Evolutionary conservation across 1,284 basidiomycete genomes (phyloP).

Genomic region (Trichosporon coremiiforme): DNA sequence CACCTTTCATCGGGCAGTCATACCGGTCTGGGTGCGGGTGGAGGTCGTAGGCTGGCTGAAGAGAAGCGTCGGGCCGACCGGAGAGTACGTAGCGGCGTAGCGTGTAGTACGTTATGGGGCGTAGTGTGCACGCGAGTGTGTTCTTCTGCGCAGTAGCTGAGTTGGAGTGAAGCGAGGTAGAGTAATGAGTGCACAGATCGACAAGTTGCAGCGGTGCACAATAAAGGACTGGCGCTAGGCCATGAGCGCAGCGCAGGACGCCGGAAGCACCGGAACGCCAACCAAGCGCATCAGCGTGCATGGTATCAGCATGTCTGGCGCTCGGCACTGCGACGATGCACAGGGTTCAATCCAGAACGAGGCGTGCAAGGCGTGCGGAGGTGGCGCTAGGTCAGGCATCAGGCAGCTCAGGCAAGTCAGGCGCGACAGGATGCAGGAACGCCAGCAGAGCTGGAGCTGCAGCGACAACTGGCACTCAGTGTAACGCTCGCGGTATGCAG

Average conservation of each 20-base stretch:
- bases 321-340: background rate
- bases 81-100: too few relatives aligned
- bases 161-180: background rate
- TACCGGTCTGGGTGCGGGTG: background rate
- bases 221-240: background rate
- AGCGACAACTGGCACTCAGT: background rate
- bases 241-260: background rate
- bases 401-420: too few relatives aligned
- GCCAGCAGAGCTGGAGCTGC: background rate
- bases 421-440: background rate
- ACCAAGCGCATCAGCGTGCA: background rate
- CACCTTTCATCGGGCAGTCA: conserved; percentile 6
- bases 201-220: background rate
- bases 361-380: conserved; percentile 3
- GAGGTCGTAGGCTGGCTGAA: background rate
- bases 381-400: conserved; percentile 1
- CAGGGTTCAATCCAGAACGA: background rate
- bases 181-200: background rate
- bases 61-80: too few relatives aligned
- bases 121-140: background rate
- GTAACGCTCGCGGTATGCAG: background rate
- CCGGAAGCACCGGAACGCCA: background rate
- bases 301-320: conserved; percentile 11
- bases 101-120: background rate
- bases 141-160: background rate